Conservation (phyloP, 306 rosid genomes). For the Canavalia ensiformis region DNA sequence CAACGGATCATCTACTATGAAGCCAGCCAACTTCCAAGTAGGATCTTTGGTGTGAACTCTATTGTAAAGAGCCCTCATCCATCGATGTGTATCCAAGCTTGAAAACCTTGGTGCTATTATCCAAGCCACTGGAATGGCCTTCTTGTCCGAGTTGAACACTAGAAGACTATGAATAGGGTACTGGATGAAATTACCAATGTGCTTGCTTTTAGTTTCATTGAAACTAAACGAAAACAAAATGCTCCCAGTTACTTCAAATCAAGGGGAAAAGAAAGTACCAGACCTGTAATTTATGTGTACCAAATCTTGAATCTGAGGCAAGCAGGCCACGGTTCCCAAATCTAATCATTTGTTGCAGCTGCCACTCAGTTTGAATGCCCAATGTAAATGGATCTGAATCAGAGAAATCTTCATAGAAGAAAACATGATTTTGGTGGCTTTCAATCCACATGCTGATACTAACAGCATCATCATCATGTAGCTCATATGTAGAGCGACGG, state of each 20-base stretch:
- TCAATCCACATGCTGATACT: slow-evolving; percentile 86
- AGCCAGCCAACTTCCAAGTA: slow-evolving; percentile 86
- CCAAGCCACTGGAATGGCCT: slow-evolving; percentile 96
- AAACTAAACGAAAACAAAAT: slow-evolving; percentile 37
- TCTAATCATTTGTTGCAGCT: slow-evolving; percentile 89
- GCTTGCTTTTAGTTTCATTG: slow-evolving; percentile 50
- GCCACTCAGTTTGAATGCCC: slow-evolving; percentile 98
- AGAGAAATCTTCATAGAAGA: slow-evolving; percentile 83
- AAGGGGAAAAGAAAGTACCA: slow-evolving; percentile 35
- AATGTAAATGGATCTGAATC: slow-evolving; percentile 77
- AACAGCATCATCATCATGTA: slow-evolving; percentile 78
- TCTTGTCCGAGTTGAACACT: slow-evolving; percentile 90
- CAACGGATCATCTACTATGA: slow-evolving; percentile 85
- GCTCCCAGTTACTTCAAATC: slow-evolving; percentile 32
- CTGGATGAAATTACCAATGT: slow-evolving; percentile 61
- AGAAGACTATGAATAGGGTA: slow-evolving; percentile 88
- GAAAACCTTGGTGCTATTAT: slow-evolving; percentile 76
- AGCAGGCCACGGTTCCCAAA: slow-evolving; percentile 85
- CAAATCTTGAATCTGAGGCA: slow-evolving; percentile 91
- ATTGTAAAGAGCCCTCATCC: slow-evolving; percentile 94
- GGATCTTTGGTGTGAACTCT: slow-evolving; percentile 89
- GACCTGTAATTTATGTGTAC: slow-evolving; percentile 91
- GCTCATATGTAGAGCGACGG: slow-evolving; percentile 80
- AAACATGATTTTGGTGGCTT: slow-evolving; percentile 76
- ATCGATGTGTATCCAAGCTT: slow-evolving; percentile 72